Evolutionary conservation across 192 early-diverging fungal genomes (phyloP).

Genomic region (Anaeromyces robustus): DNA sequence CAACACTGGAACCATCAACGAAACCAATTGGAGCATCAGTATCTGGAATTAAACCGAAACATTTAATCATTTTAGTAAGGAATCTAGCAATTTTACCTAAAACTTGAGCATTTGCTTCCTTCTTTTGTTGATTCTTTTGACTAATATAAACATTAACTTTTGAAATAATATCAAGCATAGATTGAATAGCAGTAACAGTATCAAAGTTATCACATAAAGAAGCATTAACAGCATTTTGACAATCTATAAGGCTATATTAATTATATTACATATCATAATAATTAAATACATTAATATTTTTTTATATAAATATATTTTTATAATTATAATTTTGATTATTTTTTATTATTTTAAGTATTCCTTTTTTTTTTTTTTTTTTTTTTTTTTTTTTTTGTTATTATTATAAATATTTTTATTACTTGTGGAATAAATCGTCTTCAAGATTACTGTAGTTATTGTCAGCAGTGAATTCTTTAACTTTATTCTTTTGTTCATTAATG

Average conservation of each 20-base stretch:
- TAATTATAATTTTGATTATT: too few relatives aligned
- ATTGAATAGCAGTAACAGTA: conserved; percentile 64
- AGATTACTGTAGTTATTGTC: conserved; percentile 51
- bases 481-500: conserved; percentile 40
- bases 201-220: conserved; percentile 89
- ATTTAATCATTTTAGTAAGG: conserved; percentile 62
- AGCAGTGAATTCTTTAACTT: conserved; percentile 36
- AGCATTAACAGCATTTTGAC: conserved; percentile 57
- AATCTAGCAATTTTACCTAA: conserved; percentile 66
- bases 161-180: conserved; percentile 61
- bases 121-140: conserved; percentile 26
- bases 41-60: conserved; percentile 62
- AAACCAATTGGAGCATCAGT: conserved; percentile 55
- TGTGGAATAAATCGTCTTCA: conserved; percentile 54
- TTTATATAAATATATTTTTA: background rate
- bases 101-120: conserved; percentile 43
- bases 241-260: conserved; percentile 38
- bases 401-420: too few relatives aligned
- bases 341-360: too few relatives aligned
- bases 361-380: too few relatives aligned
- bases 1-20: conserved; percentile 14
- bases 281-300: too few relatives aligned
- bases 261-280: too few relatives aligned
- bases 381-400: too few relatives aligned
- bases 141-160: conserved; percentile 65